A percentile compares a stretch with the other conserved stretches of the same genome.
These are phyloP conservation scores for Monilinia aucupariae DNA, from an alignment of 2,329 filamentous ascomycete species.

Conservation along the genomic window DNA sequence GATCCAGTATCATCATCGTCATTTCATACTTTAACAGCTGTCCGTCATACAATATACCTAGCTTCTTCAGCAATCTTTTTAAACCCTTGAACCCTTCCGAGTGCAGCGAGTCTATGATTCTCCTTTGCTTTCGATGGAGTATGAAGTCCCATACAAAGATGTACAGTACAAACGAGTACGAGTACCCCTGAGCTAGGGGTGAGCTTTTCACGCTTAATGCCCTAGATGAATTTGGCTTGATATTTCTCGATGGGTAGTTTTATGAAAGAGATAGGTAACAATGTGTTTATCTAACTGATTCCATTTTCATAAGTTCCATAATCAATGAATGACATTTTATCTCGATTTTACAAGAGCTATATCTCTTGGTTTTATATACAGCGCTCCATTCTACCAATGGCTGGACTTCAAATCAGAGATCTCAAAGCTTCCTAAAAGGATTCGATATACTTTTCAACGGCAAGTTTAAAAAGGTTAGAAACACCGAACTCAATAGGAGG, in stretches of 20 bases:
- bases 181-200: constrained; percentile 1
- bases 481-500: background rate
- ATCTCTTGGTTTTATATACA: no score
- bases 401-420: background rate
- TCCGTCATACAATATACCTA: constrained; percentile 6
- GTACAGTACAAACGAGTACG: background rate
- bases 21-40: background rate
- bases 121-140: background rate
- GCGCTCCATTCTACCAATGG: no score
- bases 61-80: background rate
- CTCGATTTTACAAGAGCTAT: no score
- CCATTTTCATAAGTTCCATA: no score
- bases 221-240: no score
- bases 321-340: no score
- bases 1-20: constrained; percentile 5
- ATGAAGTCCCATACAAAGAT: background rate
- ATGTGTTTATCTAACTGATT: no score
- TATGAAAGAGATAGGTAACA: no score
- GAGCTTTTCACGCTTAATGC: no score
- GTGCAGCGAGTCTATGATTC: background rate
- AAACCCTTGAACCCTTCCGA: constrained; percentile 7
- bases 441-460: background rate
- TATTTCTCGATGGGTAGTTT: no score
- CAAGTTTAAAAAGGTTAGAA: background rate
- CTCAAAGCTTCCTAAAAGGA: background rate